Base-by-base conservation (phyloP, 768 basidiomycete species). In the Pisolithus orientalis region DNA sequence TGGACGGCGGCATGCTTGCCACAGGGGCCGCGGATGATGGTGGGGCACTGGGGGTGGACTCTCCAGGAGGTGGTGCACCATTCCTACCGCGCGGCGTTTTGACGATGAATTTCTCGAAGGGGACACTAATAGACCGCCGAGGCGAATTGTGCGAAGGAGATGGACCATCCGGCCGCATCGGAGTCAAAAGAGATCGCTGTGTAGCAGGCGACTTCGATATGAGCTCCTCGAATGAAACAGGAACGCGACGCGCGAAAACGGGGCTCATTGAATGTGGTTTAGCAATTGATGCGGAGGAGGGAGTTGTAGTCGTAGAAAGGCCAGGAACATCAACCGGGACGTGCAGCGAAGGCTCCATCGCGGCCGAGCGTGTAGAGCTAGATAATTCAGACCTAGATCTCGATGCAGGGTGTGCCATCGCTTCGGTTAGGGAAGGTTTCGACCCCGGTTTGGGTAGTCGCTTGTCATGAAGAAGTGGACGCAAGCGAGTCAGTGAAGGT, bases 51-150 rank as follows among this genome's bases (percentile, higher is more conserved):
- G 37, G 42, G 4, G 57, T 59, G 14, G 64, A 66, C 9, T 38
- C 32, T 25, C 8, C 39, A 4, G 40, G 11, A 29, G 49, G 16
- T 29, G 27, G n/a, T 17, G 39, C 34, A 6, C 17, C 6, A 28
- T 40, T 16, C 6, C 31, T 40, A 32, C n/a, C 40, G 21, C 16
- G 27, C 32, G 11, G 40, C 6, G 13, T 28, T 25, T 31, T 50
- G 27, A 50, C 49, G 13, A 65, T 64, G 43, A 62, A 66, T 6
- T 49, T 56, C 29, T 60, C 53, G 9, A 65, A 66, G 6, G 61
- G 51, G 8, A 50, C 25, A 11, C 39, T 37, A 24, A 54, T 3
- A 1, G 9, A 4, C 4, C 42, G 39, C 6, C 43, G 44, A 21
- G 28, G 21, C 32, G 55, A 25, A 50, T 37, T 9, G 16, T 43